Evolutionary conservation across 225 moss, liverwort and hornwort genomes (phyloP).

Genomic region (Bryum argenteum): DNA sequence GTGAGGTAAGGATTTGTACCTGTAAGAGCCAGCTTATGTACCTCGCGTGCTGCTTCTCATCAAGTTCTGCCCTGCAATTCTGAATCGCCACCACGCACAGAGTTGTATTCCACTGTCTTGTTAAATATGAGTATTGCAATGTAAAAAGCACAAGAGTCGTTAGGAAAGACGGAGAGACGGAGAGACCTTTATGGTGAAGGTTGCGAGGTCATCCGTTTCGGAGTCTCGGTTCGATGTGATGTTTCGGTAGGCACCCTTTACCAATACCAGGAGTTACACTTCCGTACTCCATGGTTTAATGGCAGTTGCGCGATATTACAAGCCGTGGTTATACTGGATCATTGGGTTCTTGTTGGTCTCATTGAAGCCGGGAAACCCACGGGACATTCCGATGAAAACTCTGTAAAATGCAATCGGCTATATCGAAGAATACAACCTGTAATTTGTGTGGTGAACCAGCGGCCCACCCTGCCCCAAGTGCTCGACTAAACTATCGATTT

Average conservation of each 20-base stretch:
- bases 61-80: conserved; percentile 45
- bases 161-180: not conserved
- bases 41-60: conserved; percentile 55
- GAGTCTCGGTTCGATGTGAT: conserved; percentile 26
- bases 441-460: too few relatives aligned
- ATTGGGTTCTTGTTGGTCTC: conserved; percentile 57
- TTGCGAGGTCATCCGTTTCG: conserved; percentile 43
- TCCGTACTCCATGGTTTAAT: conserved; percentile 41
- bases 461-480: too few relatives aligned
- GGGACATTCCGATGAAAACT: conserved; percentile 20
- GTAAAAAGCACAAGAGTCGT: too few relatives aligned
- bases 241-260: conserved; percentile 37
- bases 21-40: conserved; percentile 51
- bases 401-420: too few relatives aligned
- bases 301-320: conserved; percentile 39
- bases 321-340: conserved; percentile 55
- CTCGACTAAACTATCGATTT: too few relatives aligned
- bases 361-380: conserved; percentile 56
- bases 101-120: too few relatives aligned
- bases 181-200: conserved; percentile 39
- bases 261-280: conserved; percentile 46
- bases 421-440: too few relatives aligned
- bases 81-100: conserved; percentile 10
- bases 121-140: too few relatives aligned
- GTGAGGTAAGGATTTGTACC: conserved; percentile 19